Conservation (phyloP, 2,329 filamentous ascomycete genomes). For the Bimuria novae-zelandiae region DNA sequence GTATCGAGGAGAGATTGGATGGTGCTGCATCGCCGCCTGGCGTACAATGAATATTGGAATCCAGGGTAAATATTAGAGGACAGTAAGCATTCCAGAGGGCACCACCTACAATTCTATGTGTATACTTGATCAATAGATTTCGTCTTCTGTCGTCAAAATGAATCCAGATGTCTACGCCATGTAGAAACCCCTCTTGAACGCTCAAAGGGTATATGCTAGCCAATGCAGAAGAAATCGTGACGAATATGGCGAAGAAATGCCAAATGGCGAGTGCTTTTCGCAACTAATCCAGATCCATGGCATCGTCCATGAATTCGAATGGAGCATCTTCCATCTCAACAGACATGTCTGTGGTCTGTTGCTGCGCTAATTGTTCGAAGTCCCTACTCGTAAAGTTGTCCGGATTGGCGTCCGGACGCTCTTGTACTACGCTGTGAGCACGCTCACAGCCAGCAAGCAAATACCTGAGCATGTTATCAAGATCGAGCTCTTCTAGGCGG, state of each 20-base stretch:
- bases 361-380: constrained; percentile 22
- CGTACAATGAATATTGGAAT: background rate
- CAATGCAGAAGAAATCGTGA: too few species aligned
- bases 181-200: background rate
- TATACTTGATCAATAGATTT: constrained; percentile 8
- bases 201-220: constrained; percentile 11
- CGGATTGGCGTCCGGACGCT: constrained; percentile 5
- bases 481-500: constrained; percentile 63
- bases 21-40: background rate
- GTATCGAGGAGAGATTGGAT: constrained; percentile 27
- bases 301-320: constrained; percentile 42
- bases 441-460: constrained; percentile 65
- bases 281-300: constrained; percentile 40
- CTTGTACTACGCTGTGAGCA: constrained; percentile 54
- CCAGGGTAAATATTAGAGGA: background rate
- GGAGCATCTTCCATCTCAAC: constrained; percentile 32
- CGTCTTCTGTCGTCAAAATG: background rate
- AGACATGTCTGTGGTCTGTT: background rate
- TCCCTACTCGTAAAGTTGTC: constrained; percentile 24
- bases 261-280: background rate
- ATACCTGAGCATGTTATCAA: constrained; percentile 62
- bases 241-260: background rate
- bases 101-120: constrained; percentile 17
- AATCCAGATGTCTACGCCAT: background rate
- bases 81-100: constrained; percentile 18